Evolutionary conservation across 768 basidiomycete genomes (phyloP), one percentile per base, ranked within the genome.

Genomic region (Thelephora ganbajun): DNA sequence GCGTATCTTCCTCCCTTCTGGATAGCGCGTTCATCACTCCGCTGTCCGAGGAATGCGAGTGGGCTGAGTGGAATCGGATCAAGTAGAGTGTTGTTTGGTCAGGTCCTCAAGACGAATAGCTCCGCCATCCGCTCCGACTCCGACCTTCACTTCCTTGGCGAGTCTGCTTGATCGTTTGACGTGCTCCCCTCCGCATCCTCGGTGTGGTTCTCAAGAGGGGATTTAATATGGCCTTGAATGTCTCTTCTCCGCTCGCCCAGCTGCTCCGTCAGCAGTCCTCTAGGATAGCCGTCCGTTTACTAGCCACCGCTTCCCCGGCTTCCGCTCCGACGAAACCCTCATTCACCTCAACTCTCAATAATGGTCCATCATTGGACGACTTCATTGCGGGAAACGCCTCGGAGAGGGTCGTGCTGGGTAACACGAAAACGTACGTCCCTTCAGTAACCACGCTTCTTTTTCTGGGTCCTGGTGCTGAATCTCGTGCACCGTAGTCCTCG

Each of bases 1-100:
- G 73, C 6, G 80, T 81, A 41, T 93, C 89, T 61, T 93, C 89
- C 66, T 92, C 89, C 44, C 89, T 74, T 48, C 87, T 75, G 34
- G 89, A 92, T 30, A 92, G 75, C 36, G 87, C 73, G 62, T 89
- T 79, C 89, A 91, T 91, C 34, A 43, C 46, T 47, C 13, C n/a
- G n/a, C n/a, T n/a, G n/a, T n/a, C n/a, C n/a, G n/a, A n/a, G n/a
- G n/a, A n/a, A n/a, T n/a, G n/a, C n/a, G n/a, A n/a, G n/a, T 33
- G 14, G 44, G 22, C 20, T 33, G 30, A 50, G 50, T 46, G 41
- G 50, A 47, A 51, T 41, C 44, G 12, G 33, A 23, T 34, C 11
- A 48, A n/a, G 13, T 5, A 6, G 35, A 35, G 14, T 3, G 26
- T 35, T 9, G 18, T 23, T 35, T 36, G 35, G 35, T 11, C 16